Evolutionary conservation across 2,329 filamentous ascomycete species (phyloP), one percentile per base, ranked within the genome.

Genomic region (Alternaria gaisen): DNA sequence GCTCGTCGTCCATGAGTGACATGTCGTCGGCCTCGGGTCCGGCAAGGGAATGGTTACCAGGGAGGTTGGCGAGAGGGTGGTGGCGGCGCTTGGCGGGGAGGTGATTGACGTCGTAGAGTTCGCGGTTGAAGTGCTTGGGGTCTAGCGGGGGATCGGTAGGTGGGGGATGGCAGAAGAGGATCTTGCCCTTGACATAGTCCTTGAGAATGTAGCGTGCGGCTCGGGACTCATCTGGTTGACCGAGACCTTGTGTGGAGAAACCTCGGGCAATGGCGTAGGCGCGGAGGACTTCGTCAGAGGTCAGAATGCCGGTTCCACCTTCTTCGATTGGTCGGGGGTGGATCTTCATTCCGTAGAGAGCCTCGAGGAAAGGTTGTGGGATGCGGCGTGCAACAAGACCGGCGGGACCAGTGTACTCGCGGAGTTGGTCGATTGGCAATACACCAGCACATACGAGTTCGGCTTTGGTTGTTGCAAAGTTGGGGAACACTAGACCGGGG

Each of bases 401-500:
- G 18, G 90, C 90, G 0, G 95, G 95, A 1, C 95, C 95, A 4
- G 89, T 94, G 82, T 91, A 97, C 77, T 99, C 95, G 64, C 95
- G 88, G 70, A 98, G 86, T 80, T 99, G 95, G 78, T 99, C 95
- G 72, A 99, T 99, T 11, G 95, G 95, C 32, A 99, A 85, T 20
- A 99, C 88, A 76, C 95, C 95, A 75, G 94, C 97, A 80, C 93
- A 95, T 10, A 99, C 95, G 20, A 99, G 87, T 74, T 99, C 95
- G 40, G 92, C 95, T 81, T 98, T 98, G 47, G 94, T 98, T 46
- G 90, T 94, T 58, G 95, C 94, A 72, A 98, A 99, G 81, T 98
- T 98, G 72, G 95, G 94, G 79, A 99, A 98, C 1, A 99, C 96
- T 20, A 99, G 89, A 90, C 95, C 95, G 10, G 95, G 95, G 76